Percentiles rank a stretch among this genome's conserved stretches.
Conservation (phyloP, 352 stramenopile species). For the Pythium aristosporum region DNA sequence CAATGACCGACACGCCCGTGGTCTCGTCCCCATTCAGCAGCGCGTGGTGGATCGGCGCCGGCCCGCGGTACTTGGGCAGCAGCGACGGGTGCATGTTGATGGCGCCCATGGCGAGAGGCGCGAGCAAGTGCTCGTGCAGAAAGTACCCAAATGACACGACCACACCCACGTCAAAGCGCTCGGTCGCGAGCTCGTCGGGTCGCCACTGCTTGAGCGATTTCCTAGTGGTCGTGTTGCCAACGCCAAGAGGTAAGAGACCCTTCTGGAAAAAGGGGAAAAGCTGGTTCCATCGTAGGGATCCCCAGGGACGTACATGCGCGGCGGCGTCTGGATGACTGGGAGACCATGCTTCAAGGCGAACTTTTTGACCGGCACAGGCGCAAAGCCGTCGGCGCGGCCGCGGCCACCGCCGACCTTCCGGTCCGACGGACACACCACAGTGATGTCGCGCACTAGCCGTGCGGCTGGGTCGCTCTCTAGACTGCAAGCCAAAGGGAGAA, state of each 20-base stretch:
- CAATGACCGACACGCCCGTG: conserved; percentile 84
- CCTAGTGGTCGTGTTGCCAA: conserved; percentile 17
- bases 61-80: conserved; percentile 83
- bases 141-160: conserved; percentile 89
- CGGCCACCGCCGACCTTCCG: conserved; percentile 69
- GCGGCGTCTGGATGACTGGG: conserved; percentile 59
- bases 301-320: conserved; percentile 43
- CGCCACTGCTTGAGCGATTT: conserved; percentile 81
- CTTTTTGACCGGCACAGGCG: conserved; percentile 70
- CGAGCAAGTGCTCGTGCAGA: conserved; percentile 76
- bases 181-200: conserved; percentile 38
- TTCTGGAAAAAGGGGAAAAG: no score
- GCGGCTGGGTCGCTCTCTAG: conserved; percentile 23
- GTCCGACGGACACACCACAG: conserved; percentile 81
- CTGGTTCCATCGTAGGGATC: no score
- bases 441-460: conserved; percentile 50
- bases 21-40: conserved; percentile 72
- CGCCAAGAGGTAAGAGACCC: no score
- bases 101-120: conserved; percentile 57
- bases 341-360: conserved; percentile 67
- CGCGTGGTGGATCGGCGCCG: conserved; percentile 84
- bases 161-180: conserved; percentile 75
- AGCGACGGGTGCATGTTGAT: conserved; percentile 91
- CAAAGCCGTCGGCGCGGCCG: conserved; percentile 44
- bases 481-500: conserved; percentile 15